phyloP scores from a whole-genome alignment of 2,329 filamentous ascomycete genomes.

The Penicillium nordicum region DNA sequence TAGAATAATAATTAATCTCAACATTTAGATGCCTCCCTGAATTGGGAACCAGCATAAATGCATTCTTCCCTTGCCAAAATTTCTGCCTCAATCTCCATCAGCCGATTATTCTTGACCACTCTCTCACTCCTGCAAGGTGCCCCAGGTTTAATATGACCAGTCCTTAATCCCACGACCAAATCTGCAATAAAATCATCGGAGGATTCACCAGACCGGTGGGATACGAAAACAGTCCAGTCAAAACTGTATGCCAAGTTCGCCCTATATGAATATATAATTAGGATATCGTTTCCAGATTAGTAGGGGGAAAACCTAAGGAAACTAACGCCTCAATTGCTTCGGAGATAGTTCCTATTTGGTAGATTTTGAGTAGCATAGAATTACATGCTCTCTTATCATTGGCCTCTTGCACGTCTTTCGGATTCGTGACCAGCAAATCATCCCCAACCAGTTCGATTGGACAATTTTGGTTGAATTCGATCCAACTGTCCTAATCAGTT shows the following conservation, averaged over 20 bases:
- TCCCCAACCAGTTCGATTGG: slow-evolving; percentile 42
- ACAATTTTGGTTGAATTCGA: slow-evolving; percentile 33
- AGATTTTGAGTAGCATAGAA: slow-evolving; percentile 43
- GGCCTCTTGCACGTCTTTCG: slow-evolving; percentile 34
- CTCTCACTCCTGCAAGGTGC: slow-evolving; percentile 42
- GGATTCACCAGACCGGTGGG: slow-evolving; percentile 44
- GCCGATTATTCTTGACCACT: slow-evolving; percentile 45
- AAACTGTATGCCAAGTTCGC: slow-evolving; percentile 31
- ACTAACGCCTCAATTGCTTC: slow-evolving; percentile 42
- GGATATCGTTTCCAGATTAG: neutral
- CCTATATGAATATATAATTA: slow-evolving; percentile 17
- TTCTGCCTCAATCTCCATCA: slow-evolving; percentile 44
- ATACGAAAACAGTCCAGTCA: slow-evolving; percentile 44
- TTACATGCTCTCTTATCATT: slow-evolving; percentile 41
- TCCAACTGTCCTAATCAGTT: slow-evolving; percentile 41
- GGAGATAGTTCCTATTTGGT: slow-evolving; percentile 44
- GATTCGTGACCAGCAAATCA: slow-evolving; percentile 42
- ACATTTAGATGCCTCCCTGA: neutral
- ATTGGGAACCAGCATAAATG: neutral
- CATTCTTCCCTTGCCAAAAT: slow-evolving; percentile 19
- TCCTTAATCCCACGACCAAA: slow-evolving; percentile 37
- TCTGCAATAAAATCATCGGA: slow-evolving; percentile 47
- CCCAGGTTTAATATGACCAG: slow-evolving; percentile 44
- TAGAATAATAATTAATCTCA: neutral
- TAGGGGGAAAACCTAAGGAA: neutral